These are phyloP conservation scores for Lachancea sp. DNA, from an alignment of 805 yeast species.

Conservation along the genomic window DNA sequence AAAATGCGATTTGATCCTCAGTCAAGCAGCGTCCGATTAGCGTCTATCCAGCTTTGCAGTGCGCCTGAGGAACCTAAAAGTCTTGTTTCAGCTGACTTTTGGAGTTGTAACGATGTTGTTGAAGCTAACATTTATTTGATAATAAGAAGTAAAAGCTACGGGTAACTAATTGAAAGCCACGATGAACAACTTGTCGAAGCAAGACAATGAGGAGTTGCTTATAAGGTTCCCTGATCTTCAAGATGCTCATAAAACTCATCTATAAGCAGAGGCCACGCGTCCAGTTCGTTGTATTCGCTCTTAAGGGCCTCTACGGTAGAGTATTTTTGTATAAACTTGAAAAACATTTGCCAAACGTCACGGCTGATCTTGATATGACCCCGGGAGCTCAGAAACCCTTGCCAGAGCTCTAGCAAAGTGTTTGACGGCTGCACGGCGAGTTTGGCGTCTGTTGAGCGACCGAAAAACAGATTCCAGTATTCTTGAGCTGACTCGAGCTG, in stretches of 20 bases:
- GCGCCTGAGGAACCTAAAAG: not conserved
- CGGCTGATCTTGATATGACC: slow-evolving; percentile 41
- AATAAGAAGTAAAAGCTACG: not conserved
- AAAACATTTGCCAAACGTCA: slow-evolving; percentile 85
- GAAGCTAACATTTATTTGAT: not conserved
- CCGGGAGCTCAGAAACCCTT: slow-evolving; percentile 38
- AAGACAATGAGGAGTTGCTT: not conserved
- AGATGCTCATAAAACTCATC: slow-evolving; percentile 73
- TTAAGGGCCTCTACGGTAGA: slow-evolving; percentile 47
- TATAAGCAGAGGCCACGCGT: slow-evolving; percentile 87
- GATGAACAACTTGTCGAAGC: not conserved
- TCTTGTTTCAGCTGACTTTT: not conserved
- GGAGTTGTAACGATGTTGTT: not conserved
- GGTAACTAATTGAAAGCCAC: not conserved
- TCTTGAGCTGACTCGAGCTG: slow-evolving; percentile 55
- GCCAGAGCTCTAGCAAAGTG: slow-evolving; percentile 48
- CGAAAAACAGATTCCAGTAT: slow-evolving; percentile 70
- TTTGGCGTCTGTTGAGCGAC: slow-evolving; percentile 9
- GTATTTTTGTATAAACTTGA: slow-evolving; percentile 51
- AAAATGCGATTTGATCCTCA: too few relatives aligned
- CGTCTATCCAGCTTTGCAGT: too few relatives aligned
- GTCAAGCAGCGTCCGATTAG: too few relatives aligned
- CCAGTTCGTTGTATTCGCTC: slow-evolving; percentile 60
- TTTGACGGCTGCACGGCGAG: slow-evolving; percentile 22
- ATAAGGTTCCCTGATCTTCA: slow-evolving; percentile 12